Conservation (phyloP, 1,284 basidiomycete species). For the Vanrija sp. region DNA sequence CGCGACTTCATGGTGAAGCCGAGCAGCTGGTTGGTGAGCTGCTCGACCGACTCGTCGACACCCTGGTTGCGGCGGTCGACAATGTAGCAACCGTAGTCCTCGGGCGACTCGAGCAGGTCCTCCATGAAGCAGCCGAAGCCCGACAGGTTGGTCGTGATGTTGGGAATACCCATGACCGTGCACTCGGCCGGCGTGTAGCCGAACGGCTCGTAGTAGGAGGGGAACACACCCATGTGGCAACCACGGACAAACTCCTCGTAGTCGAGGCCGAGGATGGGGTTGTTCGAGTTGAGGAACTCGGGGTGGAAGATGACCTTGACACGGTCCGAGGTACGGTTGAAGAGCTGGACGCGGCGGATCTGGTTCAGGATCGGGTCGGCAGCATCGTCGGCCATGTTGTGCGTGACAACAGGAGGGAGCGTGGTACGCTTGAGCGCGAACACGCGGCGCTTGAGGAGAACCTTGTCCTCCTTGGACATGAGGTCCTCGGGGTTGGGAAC, state of each 20-base stretch:
- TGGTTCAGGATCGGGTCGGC: constrained; percentile 93
- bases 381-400: constrained; percentile 94
- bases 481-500: constrained; percentile 70
- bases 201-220: constrained; percentile 66
- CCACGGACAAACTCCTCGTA: constrained; percentile 99
- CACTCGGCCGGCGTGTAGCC: constrained; percentile 58
- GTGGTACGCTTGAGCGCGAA: constrained; percentile 93
- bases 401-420: constrained; percentile 87
- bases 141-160: constrained; percentile 93
- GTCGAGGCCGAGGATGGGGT: constrained; percentile 92
- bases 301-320: constrained; percentile 99
- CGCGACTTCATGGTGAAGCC: constrained; percentile 82
- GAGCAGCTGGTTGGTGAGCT: constrained; percentile 64
- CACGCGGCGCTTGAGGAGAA: constrained; percentile 92
- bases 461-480: constrained; percentile 85
- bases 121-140: constrained; percentile 99
- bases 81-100: constrained; percentile 81
- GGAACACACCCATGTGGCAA: constrained; percentile 96
- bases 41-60: constrained; percentile 84
- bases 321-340: constrained; percentile 75
- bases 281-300: constrained; percentile 95
- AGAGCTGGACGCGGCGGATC: constrained; percentile 85
- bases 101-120: constrained; percentile 88
- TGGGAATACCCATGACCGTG: constrained; percentile 89
- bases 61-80: constrained; percentile 86